phyloP scores from a whole-genome alignment of 2,329 filamentous ascomycete species.

The Gyromitra esculenta region DNA sequence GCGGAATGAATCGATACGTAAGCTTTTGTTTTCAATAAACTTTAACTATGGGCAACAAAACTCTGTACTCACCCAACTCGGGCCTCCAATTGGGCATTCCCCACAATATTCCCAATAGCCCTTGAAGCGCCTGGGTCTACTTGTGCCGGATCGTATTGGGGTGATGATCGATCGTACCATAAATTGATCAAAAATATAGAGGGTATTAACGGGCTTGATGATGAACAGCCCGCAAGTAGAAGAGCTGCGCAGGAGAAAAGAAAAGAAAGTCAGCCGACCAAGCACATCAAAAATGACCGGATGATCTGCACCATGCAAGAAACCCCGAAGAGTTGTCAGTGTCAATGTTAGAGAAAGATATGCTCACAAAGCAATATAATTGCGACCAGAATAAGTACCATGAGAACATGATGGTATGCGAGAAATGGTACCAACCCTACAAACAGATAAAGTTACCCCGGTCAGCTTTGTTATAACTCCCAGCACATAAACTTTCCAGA shows the following conservation, averaged over 20 bases:
- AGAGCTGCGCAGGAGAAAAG: slow-evolving; percentile 70
- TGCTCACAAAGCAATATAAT: slow-evolving; percentile 93
- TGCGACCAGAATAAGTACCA: slow-evolving; percentile 92
- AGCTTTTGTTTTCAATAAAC: neutral
- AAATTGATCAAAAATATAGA: slow-evolving; percentile 98
- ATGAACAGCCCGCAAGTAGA: slow-evolving; percentile 93
- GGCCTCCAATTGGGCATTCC: slow-evolving; percentile 82
- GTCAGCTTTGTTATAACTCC: slow-evolving; percentile 13
- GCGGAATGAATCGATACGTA: neutral
- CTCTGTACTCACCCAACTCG: slow-evolving; percentile 72
- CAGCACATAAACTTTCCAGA: neutral
- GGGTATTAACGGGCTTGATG: slow-evolving; percentile 92
- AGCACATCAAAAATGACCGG: too few species aligned
- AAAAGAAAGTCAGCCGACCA: slow-evolving; percentile 2
- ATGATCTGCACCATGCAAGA: neutral
- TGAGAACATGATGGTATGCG: slow-evolving; percentile 86
- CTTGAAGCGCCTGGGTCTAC: slow-evolving; percentile 87
- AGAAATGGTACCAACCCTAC: slow-evolving; percentile 74
- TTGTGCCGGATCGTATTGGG: slow-evolving; percentile 83
- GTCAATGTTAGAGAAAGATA: neutral
- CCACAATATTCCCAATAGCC: slow-evolving; percentile 89
- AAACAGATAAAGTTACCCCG: neutral
- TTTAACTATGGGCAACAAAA: neutral
- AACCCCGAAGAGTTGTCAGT: slow-evolving; percentile 10
- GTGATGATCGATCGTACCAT: slow-evolving; percentile 89